phyloP scores from a whole-genome alignment of 495 filamentous ascomycete genomes.

The Pyrenopolyporus hunteri region DNA sequence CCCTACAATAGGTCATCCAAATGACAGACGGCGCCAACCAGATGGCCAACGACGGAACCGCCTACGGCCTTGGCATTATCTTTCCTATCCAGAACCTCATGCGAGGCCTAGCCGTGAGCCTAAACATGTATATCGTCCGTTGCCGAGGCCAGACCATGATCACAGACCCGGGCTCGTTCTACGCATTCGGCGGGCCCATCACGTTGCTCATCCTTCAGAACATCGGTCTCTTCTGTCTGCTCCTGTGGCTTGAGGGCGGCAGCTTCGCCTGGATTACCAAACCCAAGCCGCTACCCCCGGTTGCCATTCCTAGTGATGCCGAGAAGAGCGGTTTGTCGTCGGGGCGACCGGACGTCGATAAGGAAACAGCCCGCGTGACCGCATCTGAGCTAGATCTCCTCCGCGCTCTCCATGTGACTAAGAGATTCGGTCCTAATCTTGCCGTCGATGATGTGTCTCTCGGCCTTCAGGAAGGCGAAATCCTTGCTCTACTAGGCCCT shows the following conservation, averaged over 20 bases:
- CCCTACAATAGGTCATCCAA: conserved; percentile 62
- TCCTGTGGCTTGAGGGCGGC: conserved; percentile 72
- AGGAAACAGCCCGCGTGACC: conserved; percentile 54
- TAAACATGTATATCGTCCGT: conserved; percentile 38
- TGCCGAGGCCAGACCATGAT: conserved; percentile 31
- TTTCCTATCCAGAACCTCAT: conserved; percentile 50
- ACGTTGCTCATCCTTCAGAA: conserved; percentile 75
- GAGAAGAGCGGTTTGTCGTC: conserved; percentile 20
- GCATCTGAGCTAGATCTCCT: conserved; percentile 63
- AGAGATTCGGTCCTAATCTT: conserved; percentile 63
- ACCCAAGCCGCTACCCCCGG: conserved; percentile 29
- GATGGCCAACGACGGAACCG: conserved; percentile 64
- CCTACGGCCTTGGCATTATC: conserved; percentile 70
- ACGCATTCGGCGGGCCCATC: conserved; percentile 73
- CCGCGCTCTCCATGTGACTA: conserved; percentile 67
- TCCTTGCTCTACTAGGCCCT: conserved; percentile 73
- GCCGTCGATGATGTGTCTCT: conserved; percentile 75
- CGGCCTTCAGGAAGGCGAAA: conserved; percentile 67
- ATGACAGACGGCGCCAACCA: conserved; percentile 63
- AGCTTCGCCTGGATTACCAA: conserved; percentile 47
- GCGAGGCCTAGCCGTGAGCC: conserved; percentile 29
- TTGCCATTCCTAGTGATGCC: conserved; percentile 24
- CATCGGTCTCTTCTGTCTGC: conserved; percentile 65
- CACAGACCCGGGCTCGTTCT: conserved; percentile 49
- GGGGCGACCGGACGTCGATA: conserved; percentile 28